These are phyloP conservation scores for Boletus fagicola DNA, from an alignment of 768 basidiomycete species.

Conservation along the genomic window DNA sequence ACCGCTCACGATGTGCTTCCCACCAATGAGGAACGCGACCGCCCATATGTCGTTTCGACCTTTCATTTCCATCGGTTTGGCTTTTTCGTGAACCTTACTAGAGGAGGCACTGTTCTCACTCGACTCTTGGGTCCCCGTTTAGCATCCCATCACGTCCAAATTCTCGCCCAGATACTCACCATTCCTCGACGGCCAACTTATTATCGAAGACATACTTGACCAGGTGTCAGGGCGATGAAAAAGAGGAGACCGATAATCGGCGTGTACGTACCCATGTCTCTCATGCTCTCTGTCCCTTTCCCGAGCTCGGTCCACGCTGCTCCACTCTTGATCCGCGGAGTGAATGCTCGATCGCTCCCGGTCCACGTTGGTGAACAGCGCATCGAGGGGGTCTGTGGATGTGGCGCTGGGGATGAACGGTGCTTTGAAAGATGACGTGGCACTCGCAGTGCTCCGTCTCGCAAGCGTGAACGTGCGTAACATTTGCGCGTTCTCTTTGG, in stretches of 20 bases:
- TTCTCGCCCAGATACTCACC: not conserved
- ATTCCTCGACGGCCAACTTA: not conserved
- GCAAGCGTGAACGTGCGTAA: conserved; percentile 44
- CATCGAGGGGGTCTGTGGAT: conserved; percentile 31
- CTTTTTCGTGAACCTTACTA: not conserved
- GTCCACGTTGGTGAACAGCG: conserved; percentile 20
- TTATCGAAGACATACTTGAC: not conserved
- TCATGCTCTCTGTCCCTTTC: conserved; percentile 28
- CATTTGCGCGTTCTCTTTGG: conserved; percentile 42
- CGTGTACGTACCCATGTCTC: conserved; percentile 8
- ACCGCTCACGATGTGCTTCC: not conserved
- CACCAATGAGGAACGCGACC: not conserved
- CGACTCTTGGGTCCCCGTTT: too few relatives aligned
- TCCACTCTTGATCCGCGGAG: conserved; percentile 31
- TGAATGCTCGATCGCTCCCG: conserved; percentile 29
- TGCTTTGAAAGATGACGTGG: conserved; percentile 46
- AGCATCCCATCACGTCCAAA: too few relatives aligned
- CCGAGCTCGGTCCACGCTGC: conserved; percentile 21
- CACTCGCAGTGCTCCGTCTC: conserved; percentile 47
- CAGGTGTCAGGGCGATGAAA: too few relatives aligned
- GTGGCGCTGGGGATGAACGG: conserved; percentile 40
- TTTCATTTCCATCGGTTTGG: not conserved
- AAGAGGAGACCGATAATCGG: conserved; percentile 24
- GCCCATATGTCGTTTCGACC: not conserved
- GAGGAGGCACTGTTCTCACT: too few relatives aligned